Evolutionary conservation across 371 early-diverging fungal species (phyloP).

Genomic region (Saksenaea oblongispora): DNA sequence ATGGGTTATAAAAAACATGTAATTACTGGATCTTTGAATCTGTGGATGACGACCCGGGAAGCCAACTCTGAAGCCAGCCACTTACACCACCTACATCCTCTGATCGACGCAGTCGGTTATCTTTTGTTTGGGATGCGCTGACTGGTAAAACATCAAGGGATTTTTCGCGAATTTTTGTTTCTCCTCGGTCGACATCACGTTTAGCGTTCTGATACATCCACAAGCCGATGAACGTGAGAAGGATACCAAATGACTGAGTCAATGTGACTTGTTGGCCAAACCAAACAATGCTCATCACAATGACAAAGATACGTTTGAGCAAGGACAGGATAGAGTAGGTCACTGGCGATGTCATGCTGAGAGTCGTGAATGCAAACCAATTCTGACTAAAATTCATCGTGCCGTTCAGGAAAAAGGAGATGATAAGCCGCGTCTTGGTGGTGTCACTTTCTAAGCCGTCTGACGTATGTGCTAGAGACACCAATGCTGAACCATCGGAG

Average conservation of each 20-base stretch:
- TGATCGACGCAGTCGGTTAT: background rate
- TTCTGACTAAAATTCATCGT: slow-evolving; percentile 79
- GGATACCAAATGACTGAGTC: slow-evolving; percentile 75
- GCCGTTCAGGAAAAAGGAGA: slow-evolving; percentile 77
- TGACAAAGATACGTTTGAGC: slow-evolving; percentile 89
- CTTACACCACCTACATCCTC: background rate
- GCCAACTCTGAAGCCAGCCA: background rate
- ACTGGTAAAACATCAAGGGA: slow-evolving; percentile 21
- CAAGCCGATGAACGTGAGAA: slow-evolving; percentile 81
- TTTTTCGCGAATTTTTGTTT: slow-evolving; percentile 29
- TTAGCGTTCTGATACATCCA: slow-evolving; percentile 86
- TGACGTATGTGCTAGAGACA: background rate
- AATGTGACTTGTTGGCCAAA: slow-evolving; percentile 74
- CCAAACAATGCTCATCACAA: slow-evolving; percentile 82
- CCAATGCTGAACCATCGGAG: slow-evolving; percentile 65
- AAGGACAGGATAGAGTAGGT: slow-evolving; percentile 88
- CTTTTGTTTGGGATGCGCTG: background rate
- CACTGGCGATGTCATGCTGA: slow-evolving; percentile 79
- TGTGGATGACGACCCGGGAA: background rate
- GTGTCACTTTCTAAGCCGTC: background rate
- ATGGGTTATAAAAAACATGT: slow-evolving; percentile 52
- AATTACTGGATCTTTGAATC: slow-evolving; percentile 1
- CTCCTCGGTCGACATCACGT: slow-evolving; percentile 49
- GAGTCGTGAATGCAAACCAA: slow-evolving; percentile 79
- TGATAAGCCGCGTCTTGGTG: slow-evolving; percentile 20